These are phyloP conservation scores for Pontederia paniculata DNA, from an alignment of 176 grass and related monocot species.

Conservation along the genomic window DNA sequence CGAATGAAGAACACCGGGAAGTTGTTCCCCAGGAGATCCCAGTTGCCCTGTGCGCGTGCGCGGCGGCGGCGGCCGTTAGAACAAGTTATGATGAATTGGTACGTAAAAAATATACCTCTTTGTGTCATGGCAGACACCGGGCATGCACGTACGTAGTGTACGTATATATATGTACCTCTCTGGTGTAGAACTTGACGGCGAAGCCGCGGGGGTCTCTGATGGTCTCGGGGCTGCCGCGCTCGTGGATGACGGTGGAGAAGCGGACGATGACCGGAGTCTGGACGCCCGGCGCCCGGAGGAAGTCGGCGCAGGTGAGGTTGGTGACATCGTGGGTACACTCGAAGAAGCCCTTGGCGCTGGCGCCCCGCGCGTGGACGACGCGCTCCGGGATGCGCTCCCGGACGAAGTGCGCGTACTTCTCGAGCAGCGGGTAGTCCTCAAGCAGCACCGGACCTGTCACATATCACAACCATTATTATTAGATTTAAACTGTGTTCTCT, in stretches of 20 bases:
- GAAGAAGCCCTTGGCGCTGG: conserved; percentile 82
- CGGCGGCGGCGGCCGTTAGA: no score
- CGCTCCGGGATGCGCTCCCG: conserved; percentile 87
- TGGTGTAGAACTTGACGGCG: conserved; percentile 91
- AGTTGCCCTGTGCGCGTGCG: conserved; percentile 37
- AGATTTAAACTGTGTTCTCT: no score
- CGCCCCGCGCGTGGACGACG: conserved; percentile 73
- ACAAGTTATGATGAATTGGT: no score
- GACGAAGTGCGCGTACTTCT: conserved; percentile 76
- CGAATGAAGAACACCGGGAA: conserved; percentile 98
- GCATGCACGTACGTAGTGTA: neutral
- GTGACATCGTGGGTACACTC: conserved; percentile 70
- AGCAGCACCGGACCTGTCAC: conserved; percentile 48
- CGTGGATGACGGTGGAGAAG: conserved; percentile 93
- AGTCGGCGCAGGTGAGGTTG: conserved; percentile 68
- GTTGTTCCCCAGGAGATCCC: conserved; percentile 87
- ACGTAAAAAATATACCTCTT: no score
- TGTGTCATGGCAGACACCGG: no score
- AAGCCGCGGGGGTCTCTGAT: conserved; percentile 89
- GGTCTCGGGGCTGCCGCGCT: conserved; percentile 72
- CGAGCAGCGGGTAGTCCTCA: conserved; percentile 79
- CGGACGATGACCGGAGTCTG: conserved; percentile 60
- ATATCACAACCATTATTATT: neutral
- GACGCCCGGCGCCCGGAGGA: conserved; percentile 49
- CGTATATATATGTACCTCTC: conserved; percentile 35